Conservation (phyloP, 768 basidiomycete genomes). For the Fistulinella prunicolor region DNA sequence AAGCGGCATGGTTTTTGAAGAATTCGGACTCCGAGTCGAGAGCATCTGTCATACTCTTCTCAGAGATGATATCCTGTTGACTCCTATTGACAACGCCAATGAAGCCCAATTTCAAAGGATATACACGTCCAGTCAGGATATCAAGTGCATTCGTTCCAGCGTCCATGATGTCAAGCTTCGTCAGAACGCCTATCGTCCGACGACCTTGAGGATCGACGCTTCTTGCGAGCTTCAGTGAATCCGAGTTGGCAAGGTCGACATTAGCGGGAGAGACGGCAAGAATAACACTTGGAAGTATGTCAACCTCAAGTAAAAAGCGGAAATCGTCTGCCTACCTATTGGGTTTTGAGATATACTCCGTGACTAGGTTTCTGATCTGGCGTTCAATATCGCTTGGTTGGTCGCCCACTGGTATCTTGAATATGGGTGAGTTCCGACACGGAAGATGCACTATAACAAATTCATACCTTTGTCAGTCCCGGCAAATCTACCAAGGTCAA, state of each 20-base stretch:
- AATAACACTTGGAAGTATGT: constrained; percentile 64
- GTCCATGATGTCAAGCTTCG: constrained; percentile 98
- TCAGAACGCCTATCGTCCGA: constrained; percentile 93
- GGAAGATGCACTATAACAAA: background rate
- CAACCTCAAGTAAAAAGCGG: background rate
- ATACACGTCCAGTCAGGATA: constrained; percentile 93
- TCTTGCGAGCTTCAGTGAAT: constrained; percentile 94
- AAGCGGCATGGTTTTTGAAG: constrained; percentile 85
- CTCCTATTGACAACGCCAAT: constrained; percentile 97
- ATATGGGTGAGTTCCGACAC: background rate
- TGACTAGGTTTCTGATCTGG: constrained; percentile 91
- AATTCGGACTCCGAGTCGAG: constrained; percentile 85
- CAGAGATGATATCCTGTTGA: constrained; percentile 93
- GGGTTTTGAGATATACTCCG: constrained; percentile 95
- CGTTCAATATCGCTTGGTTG: constrained; percentile 98
- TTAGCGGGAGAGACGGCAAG: constrained; percentile 97
- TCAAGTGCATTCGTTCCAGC: constrained; percentile 98
- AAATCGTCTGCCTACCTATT: constrained; percentile 64
- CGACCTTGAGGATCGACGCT: constrained; percentile 95
- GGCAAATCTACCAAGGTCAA: constrained; percentile 95
- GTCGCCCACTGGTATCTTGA: constrained; percentile 90
- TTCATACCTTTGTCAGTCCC: constrained; percentile 86
- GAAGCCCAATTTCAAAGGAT: constrained; percentile 97
- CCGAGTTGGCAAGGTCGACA: constrained; percentile 98
- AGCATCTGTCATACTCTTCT: constrained; percentile 84